These are phyloP conservation scores for Diophrys sp. DNA, from an alignment of 73 alveolate species.

Conservation along the genomic window DNA sequence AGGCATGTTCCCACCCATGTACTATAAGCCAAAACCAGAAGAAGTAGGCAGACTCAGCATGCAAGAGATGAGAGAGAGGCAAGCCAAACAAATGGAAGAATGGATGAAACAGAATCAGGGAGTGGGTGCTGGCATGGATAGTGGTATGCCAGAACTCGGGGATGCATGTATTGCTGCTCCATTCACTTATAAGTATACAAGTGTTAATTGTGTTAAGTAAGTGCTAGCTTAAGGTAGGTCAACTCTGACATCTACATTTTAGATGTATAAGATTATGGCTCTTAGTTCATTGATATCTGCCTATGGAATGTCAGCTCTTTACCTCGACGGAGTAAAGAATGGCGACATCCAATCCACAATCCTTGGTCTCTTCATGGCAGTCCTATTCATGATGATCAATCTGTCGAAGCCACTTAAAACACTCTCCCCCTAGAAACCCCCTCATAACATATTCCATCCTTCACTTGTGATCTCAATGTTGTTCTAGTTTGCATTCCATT, in stretches of 20 bases:
- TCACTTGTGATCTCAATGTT: constrained; percentile 68
- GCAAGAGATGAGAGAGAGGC: constrained; percentile 47
- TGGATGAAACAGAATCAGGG: constrained; percentile 57
- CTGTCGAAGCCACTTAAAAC: constrained; percentile 76
- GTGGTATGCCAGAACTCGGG: constrained; percentile 77
- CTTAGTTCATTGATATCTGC: constrained; percentile 91
- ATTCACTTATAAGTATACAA: constrained; percentile 88
- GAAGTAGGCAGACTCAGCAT: constrained; percentile 19
- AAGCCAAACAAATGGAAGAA: constrained; percentile 62
- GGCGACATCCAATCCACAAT: constrained; percentile 88
- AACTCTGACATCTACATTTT: constrained; percentile 83
- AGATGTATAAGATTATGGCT: constrained; percentile 88
- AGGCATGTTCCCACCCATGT: constrained; percentile 11
- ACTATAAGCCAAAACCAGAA: constrained; percentile 14
- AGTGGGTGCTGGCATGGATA: constrained; percentile 53
- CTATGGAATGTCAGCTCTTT: constrained; percentile 84
- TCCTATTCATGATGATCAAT: constrained; percentile 75
- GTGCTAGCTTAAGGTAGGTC: constrained; percentile 89
- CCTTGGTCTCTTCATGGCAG: constrained; percentile 71
- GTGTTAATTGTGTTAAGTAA: constrained; percentile 81
- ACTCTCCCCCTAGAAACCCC: constrained; percentile 74
- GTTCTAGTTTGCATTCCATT: constrained; percentile 68
- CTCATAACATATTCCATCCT: constrained; percentile 66
- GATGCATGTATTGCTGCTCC: constrained; percentile 99
- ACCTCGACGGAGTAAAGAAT: constrained; percentile 91